Percentiles rank a stretch among this genome's conserved stretches.
Conservation (phyloP, 768 basidiomycete species). For the Amanita rimosa region DNA sequence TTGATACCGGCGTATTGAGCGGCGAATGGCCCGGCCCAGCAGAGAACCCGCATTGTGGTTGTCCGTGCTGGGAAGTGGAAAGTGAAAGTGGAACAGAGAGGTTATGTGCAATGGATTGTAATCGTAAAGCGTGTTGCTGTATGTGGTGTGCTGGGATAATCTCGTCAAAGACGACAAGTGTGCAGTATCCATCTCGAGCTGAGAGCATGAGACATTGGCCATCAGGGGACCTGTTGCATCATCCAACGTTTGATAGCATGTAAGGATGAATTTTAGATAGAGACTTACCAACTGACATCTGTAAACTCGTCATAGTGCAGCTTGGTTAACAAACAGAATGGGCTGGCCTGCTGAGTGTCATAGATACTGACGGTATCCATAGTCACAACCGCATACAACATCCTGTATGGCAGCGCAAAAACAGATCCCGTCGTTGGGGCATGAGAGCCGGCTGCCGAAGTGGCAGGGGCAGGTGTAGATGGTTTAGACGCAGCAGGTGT, state of each 20-base stretch:
- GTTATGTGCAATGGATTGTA: conserved; percentile 84
- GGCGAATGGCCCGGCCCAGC: background rate
- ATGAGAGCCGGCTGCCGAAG: conserved; percentile 4
- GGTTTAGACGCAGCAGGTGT: conserved; percentile 54
- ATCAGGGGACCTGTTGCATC: conserved; percentile 73
- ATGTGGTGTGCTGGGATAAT: conserved; percentile 80
- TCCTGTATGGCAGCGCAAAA: conserved; percentile 86
- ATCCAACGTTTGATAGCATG: conserved; percentile 1
- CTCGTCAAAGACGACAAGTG: conserved; percentile 90
- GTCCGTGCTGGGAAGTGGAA: conserved; percentile 11
- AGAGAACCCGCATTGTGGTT: background rate
- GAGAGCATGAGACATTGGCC: conserved; percentile 88
- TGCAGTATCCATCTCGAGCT: conserved; percentile 95
- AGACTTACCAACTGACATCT: conserved; percentile 82
- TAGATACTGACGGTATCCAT: conserved; percentile 94
- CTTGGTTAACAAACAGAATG: conserved; percentile 85
- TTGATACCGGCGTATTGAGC: conserved; percentile 1
- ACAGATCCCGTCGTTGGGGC: conserved; percentile 41
- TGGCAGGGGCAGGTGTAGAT: conserved; percentile 31
- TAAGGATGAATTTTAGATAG: background rate
- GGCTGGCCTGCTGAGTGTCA: conserved; percentile 92
- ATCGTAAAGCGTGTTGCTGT: conserved; percentile 83
- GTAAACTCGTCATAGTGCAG: conserved; percentile 98
- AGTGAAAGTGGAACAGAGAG: conserved; percentile 57
- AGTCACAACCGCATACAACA: conserved; percentile 92